Evolutionary conservation across 208 protist species (phyloP), one percentile per base, ranked within the genome.

Genomic region (Trypanosoma brucei): DNA sequence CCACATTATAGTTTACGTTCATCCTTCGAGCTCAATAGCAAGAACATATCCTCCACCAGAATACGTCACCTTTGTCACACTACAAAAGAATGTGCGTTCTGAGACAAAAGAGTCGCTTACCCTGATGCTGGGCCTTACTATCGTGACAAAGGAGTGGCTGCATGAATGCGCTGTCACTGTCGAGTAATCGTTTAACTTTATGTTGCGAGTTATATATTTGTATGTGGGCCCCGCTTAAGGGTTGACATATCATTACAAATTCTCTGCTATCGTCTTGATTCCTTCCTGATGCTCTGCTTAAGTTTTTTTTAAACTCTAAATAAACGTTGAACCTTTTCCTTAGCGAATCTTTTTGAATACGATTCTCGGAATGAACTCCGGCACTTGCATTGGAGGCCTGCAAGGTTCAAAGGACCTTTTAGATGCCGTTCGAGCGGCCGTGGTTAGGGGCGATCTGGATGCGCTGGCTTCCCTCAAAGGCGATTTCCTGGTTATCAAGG

Each of bases 111-210:
- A 75, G 0, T 59, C 79, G n/a, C 68, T 81, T 56, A 91, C 88
- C 11, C 83, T 84, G 68, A 97, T 97, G 92, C 63, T 92, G 44
- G 88, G 90, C 37, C 72, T 94, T 44, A 97, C 92, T 31, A 83
- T 94, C 48, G 86, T 95, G 35, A 81, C 78, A 38, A 79, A 79
- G 11, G 88, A 95, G 60, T 97, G 92, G 91, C 70, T 97, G 53
- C 57, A 69, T 62, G 77, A 79, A 30, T 81, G 76, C 62, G 85
- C 76, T 63, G 68, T 73, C 53, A 52, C 50, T 58, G 37, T 73
- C 42, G 68, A 73, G 37, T 73, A 57, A 67, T 34, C 13, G 40
- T 61, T n/a, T 54, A 8, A 8, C 14, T n/a, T 48, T n/a, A 8
- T 14, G 44, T 8, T 48, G 44, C 44, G 44, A n/a, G 14, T 48